Evolutionary conservation across 768 basidiomycete genomes (phyloP).

Genomic region (Lentinula lateritia): DNA sequence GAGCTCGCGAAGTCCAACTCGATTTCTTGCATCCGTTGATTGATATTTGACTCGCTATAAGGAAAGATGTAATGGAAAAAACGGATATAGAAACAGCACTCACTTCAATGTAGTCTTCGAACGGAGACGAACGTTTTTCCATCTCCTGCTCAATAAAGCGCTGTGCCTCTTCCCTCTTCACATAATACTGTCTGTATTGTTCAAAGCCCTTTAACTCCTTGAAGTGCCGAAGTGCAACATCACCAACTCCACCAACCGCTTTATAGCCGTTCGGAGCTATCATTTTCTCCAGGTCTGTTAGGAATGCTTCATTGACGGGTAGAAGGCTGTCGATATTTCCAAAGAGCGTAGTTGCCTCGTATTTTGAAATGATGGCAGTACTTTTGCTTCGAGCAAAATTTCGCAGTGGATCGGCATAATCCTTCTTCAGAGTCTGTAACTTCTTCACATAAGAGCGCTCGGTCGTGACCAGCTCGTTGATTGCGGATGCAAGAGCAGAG

Average conservation of each 20-base stretch:
- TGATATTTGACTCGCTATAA: slow-evolving; percentile 82
- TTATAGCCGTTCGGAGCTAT: slow-evolving; percentile 50
- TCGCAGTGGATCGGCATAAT: slow-evolving; percentile 90
- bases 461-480: slow-evolving; percentile 84
- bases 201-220: slow-evolving; percentile 82
- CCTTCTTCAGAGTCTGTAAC: slow-evolving; percentile 73
- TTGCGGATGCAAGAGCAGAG: slow-evolving; percentile 62
- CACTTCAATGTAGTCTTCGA: slow-evolving; percentile 85
- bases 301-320: slow-evolving; percentile 84
- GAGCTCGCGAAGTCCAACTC: slow-evolving; percentile 84
- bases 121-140: slow-evolving; percentile 73
- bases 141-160: slow-evolving; percentile 80
- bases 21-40: slow-evolving; percentile 65
- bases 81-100: slow-evolving; percentile 20
- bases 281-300: slow-evolving; percentile 80
- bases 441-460: slow-evolving; percentile 87
- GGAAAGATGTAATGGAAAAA: slow-evolving; percentile 10
- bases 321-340: slow-evolving; percentile 90
- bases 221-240: slow-evolving; percentile 84
- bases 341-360: slow-evolving; percentile 91
- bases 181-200: slow-evolving; percentile 86
- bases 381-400: slow-evolving; percentile 79
- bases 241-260: slow-evolving; percentile 66
- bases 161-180: slow-evolving; percentile 91
- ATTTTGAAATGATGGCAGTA: slow-evolving; percentile 81